Conservation (phyloP, 2,329 filamentous ascomycete species). For the Verticillium nubilum region DNA sequence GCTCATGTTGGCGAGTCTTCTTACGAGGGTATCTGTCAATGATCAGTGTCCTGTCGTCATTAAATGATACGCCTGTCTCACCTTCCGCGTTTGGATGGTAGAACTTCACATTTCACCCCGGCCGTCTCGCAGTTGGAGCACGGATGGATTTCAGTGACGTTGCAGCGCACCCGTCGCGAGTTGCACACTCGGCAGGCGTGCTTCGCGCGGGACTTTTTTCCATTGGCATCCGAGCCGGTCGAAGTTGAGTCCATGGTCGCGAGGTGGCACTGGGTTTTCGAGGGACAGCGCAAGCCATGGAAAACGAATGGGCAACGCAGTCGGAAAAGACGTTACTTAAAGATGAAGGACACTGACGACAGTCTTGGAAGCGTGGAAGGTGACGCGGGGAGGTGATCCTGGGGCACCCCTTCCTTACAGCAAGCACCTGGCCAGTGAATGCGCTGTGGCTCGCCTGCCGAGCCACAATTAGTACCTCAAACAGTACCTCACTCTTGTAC, state of each 20-base stretch:
- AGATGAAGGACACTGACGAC: too few relatives aligned
- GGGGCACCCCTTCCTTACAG: too few relatives aligned
- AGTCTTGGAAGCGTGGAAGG: too few relatives aligned
- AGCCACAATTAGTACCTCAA: not conserved
- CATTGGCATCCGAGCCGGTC: not conserved
- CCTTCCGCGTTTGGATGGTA: constrained; percentile 13
- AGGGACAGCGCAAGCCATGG: too few relatives aligned
- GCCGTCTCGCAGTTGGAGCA: constrained; percentile 13
- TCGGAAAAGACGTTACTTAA: too few relatives aligned
- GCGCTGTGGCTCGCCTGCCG: not conserved
- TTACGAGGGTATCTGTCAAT: constrained; percentile 11
- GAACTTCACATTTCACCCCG: constrained; percentile 10
- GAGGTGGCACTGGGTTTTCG: not conserved
- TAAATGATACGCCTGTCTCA: not conserved
- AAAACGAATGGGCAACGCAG: too few relatives aligned
- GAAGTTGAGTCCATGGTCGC: not conserved
- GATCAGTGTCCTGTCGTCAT: not conserved
- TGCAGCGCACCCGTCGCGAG: constrained; percentile 13
- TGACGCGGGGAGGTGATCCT: not conserved
- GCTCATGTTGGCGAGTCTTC: not conserved
- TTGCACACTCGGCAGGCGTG: constrained; percentile 17
- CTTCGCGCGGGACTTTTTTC: constrained; percentile 13
- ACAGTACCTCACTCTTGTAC: not conserved
- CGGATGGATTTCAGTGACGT: constrained; percentile 14
- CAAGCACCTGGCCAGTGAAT: not conserved